Percentiles rank a stretch among this genome's conserved stretches.
Conservation (phyloP, 805 yeast genomes). For the Starmerella floricola region DNA sequence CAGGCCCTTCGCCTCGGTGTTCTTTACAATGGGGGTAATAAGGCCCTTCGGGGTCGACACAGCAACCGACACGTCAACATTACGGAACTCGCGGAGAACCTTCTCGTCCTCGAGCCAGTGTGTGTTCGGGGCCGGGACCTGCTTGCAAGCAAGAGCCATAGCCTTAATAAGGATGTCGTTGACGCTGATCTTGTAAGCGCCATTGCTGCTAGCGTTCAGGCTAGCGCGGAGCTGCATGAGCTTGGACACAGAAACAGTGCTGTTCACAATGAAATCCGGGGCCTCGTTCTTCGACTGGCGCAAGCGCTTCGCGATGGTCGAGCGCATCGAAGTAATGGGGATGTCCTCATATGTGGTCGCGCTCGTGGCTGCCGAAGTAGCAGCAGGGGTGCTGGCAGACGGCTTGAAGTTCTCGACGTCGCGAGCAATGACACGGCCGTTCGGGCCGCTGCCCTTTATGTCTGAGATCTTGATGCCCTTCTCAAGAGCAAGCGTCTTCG, state of each 20-base stretch:
- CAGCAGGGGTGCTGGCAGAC: constrained; percentile 27
- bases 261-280: constrained; percentile 87
- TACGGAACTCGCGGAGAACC: constrained; percentile 79
- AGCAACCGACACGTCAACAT: constrained; percentile 94
- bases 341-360: constrained; percentile 62
- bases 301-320: constrained; percentile 81
- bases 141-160: constrained; percentile 72
- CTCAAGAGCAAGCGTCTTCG: constrained; percentile 85
- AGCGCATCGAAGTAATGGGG: constrained; percentile 86
- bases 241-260: constrained; percentile 76
- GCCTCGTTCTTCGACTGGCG: constrained; percentile 71
- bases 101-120: constrained; percentile 85
- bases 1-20: constrained; percentile 81
- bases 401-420: constrained; percentile 71
- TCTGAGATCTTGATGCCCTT: constrained; percentile 77
- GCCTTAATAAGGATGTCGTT: constrained; percentile 94
- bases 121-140: constrained; percentile 89
- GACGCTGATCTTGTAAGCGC: constrained; percentile 79
- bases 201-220: constrained; percentile 72
- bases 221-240: constrained; percentile 84
- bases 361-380: constrained; percentile 30
- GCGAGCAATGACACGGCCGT: constrained; percentile 82
- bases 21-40: constrained; percentile 87
- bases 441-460: constrained; percentile 86
- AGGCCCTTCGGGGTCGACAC: constrained; percentile 97